Conservation (phyloP, 208 protist genomes). For the Phytomonas francai region DNA sequence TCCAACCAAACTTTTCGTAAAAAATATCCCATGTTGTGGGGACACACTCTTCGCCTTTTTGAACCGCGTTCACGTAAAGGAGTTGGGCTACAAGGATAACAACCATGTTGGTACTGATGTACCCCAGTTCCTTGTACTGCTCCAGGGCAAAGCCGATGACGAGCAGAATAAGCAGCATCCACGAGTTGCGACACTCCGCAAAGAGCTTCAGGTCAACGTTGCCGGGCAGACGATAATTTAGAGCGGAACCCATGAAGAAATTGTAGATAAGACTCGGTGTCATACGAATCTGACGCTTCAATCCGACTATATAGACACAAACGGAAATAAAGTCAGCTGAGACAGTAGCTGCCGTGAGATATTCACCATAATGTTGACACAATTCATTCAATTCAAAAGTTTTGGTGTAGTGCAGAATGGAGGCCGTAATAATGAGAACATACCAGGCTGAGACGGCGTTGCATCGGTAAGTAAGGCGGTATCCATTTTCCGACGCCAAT, state of each 20-base stretch:
- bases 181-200: constrained; percentile 89
- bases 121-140: constrained; percentile 77
- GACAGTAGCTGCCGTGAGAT: constrained; percentile 70
- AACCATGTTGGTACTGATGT: constrained; percentile 77
- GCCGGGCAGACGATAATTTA: constrained; percentile 87
- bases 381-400: constrained; percentile 59
- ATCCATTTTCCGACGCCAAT: constrained; percentile 72
- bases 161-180: constrained; percentile 92
- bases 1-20: constrained; percentile 94
- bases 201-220: constrained; percentile 93
- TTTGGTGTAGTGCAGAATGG: constrained; percentile 52
- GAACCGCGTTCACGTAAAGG: constrained; percentile 91
- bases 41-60: constrained; percentile 94
- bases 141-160: constrained; percentile 83
- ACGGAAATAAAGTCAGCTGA: constrained; percentile 74
- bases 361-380: constrained; percentile 64
- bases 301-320: constrained; percentile 56
- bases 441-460: constrained; percentile 86
- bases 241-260: constrained; percentile 92
- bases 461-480: constrained; percentile 82
- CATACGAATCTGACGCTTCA: constrained; percentile 68
- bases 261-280: constrained; percentile 90
- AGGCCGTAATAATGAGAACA: constrained; percentile 55
- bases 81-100: constrained; percentile 92
- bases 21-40: constrained; percentile 94